phyloP scores from a whole-genome alignment of 345 rosid species.

The Citrus medica region DNA sequence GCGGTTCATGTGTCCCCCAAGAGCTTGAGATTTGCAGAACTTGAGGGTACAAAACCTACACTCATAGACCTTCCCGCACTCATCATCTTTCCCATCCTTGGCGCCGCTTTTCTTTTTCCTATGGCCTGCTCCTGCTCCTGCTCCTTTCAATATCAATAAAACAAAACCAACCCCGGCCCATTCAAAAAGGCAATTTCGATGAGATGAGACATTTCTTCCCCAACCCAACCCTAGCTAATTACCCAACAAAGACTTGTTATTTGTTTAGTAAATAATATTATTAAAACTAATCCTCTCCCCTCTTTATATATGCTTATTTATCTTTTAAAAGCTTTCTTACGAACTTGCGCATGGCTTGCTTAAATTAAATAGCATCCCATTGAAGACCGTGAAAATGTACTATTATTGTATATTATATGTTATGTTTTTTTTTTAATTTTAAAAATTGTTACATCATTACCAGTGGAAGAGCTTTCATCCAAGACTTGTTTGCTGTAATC shows the following conservation, averaged over 20 bases:
- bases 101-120: constrained; percentile 64
- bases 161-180: constrained; percentile 14
- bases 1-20: constrained; percentile 99
- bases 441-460: constrained; percentile 18
- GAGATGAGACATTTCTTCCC: constrained; percentile 32
- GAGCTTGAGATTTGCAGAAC: constrained; percentile 99
- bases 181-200: constrained; percentile 34
- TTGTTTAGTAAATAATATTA: no score
- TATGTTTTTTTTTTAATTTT: no score
- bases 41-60: constrained; percentile 99
- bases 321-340: not conserved
- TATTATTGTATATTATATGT: no score
- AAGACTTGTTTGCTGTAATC: constrained; percentile 51
- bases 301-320: no score
- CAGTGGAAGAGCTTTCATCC: constrained; percentile 67
- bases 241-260: no score
- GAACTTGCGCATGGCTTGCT: not conserved
- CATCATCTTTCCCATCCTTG: constrained; percentile 85
- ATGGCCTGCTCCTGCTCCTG: constrained; percentile 23
- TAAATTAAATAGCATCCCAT: not conserved
- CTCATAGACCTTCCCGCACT: constrained; percentile 82
- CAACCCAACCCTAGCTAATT: not conserved
- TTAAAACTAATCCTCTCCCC: no score
- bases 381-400: not conserved
- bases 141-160: not conserved